Evolutionary conservation across 768 basidiomycete species (phyloP), one percentile per base, ranked within the genome.

Genomic region (Austroboletus eburneus): DNA sequence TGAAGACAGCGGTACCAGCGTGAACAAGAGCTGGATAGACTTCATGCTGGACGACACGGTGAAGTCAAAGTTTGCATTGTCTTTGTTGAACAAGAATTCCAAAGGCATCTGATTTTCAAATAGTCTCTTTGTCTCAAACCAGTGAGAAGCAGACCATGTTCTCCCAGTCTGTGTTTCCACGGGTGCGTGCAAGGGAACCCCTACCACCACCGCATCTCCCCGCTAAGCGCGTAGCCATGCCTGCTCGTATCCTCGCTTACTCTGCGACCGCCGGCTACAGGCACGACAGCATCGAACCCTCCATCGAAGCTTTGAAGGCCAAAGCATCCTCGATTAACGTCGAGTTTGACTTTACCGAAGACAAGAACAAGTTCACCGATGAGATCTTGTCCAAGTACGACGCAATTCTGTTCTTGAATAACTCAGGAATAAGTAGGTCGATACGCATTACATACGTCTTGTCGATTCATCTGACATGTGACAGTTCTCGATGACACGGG

Each of bases 231-330:
- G 7, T 6, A 5, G 48, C 35, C 17, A 67, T 65, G 64, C 45
- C 66, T n/a, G 46, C 65, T 20, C 62, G 64, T 37, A 60, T 87
- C 9, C 69, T 86, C 27, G 75, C 82, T 16, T 86, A 81, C 53
- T 79, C 83, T 18, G 76, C 76, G 2, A 87, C 83, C 1, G 59
- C 64, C 6, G 77, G 73, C 5, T 90, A 76, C 62, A 70, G 85
- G 48, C 87, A 90, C 56, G 86, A 87, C 49, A 84, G 81, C 3
- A 89, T 89, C 46, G 86, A 86, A 1, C 77, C 79, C 2, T 85
- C 86, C 4, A 77, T 85, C 22, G 64, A 75, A 35, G 76, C 76
- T 1, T 63, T 89, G 33, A 73, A 74, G 46, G 60, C 68, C 1
- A 71, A 68, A 20, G 73, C 72, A 2, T 47, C 67, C n/a, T 57